phyloP scores from a whole-genome alignment of 306 rosid species.

The Dryas octopetala region DNA sequence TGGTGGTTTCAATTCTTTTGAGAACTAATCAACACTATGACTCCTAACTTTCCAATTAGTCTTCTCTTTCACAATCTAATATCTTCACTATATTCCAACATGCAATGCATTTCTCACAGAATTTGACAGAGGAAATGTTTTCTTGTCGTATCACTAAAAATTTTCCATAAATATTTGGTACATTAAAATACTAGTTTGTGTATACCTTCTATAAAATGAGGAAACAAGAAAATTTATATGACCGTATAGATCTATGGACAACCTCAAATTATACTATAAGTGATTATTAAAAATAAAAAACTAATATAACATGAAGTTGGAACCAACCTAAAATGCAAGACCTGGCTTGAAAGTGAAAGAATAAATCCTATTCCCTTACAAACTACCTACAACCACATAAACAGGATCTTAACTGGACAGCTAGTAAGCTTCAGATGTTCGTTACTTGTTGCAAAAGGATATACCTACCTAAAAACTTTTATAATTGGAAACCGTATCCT shows the following conservation, averaged over 20 bases:
- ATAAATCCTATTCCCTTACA: neutral
- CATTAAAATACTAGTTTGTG: too few species aligned
- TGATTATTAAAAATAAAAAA: neutral
- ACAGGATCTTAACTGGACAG: conserved; percentile 4
- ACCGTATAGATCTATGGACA: too few species aligned
- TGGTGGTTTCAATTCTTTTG: neutral
- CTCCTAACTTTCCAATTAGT: neutral
- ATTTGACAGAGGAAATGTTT: neutral
- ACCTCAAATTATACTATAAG: neutral
- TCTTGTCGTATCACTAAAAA: neutral
- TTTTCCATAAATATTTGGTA: too few species aligned
- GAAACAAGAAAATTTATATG: too few species aligned
- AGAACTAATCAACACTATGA: neutral
- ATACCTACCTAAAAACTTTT: neutral
- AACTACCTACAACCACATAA: neutral
- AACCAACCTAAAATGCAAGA: neutral
- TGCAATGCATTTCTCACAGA: neutral
- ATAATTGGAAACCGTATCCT: neutral
- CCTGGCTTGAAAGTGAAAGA: too few species aligned
- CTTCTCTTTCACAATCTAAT: neutral
- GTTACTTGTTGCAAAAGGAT: neutral
- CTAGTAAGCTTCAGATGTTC: neutral
- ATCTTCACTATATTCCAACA: neutral
- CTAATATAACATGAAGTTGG: conserved; percentile 1
- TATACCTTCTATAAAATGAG: too few species aligned